A percentile compares a stretch with the other conserved stretches of the same genome.
phyloP scores from a whole-genome alignment of 225 moss, liverwort and hornwort species.

The Marchantia paleacea region DNA sequence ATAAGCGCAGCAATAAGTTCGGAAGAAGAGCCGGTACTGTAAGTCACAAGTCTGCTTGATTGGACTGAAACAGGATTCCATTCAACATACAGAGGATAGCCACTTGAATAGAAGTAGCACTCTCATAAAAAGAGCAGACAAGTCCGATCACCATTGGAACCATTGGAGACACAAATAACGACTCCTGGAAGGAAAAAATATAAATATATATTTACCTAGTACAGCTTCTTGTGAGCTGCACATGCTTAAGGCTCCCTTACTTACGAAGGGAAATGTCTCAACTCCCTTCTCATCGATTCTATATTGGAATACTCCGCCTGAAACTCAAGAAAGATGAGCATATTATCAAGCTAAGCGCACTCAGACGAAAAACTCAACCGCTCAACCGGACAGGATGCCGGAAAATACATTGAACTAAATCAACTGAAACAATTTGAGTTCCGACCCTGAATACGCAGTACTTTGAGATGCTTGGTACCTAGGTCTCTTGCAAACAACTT shows the following conservation, averaged over 20 bases:
- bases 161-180: background rate
- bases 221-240: conserved; percentile 25
- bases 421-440: no score
- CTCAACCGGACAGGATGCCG: no score
- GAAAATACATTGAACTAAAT: no score
- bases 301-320: conserved; percentile 42
- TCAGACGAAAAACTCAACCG: no score
- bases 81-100: background rate
- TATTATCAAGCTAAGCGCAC: background rate
- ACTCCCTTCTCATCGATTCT: conserved; percentile 41
- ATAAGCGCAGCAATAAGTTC: background rate
- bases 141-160: background rate
- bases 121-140: background rate
- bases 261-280: conserved; percentile 39
- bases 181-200: background rate
- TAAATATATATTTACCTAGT: background rate
- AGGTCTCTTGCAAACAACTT: no score
- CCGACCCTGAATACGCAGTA: no score
- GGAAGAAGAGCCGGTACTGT: background rate
- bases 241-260: conserved; percentile 38
- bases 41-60: background rate
- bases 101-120: background rate
- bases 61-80: background rate
- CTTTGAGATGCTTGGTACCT: no score
- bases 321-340: background rate